Evolutionary conservation across 2,329 filamentous ascomycete species (phyloP).

Genomic region (Fusarium duplospermum): DNA sequence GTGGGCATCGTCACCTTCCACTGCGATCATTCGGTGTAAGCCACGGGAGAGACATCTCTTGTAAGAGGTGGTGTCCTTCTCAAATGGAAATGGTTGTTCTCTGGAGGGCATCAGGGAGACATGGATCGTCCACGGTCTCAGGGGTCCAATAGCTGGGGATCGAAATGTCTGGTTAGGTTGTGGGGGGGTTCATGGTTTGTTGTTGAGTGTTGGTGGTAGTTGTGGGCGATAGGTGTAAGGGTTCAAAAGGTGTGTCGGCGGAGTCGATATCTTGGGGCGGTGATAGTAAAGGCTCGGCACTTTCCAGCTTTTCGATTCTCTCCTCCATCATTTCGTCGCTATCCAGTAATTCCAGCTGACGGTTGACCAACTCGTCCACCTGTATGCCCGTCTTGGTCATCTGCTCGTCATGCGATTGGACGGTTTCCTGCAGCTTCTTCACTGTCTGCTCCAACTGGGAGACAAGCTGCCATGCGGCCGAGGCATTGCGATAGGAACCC

Average conservation of each 20-base stretch:
- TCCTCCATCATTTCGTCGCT: slow-evolving; percentile 66
- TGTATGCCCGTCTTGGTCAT: slow-evolving; percentile 55
- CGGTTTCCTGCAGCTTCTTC: slow-evolving; percentile 50
- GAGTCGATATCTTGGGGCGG: slow-evolving; percentile 37
- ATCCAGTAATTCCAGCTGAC: slow-evolving; percentile 63
- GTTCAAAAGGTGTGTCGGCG: slow-evolving; percentile 12
- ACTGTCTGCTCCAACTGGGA: slow-evolving; percentile 56
- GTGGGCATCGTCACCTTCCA: slow-evolving; percentile 60
- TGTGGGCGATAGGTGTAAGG: slow-evolving; percentile 31
- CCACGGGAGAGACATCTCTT: slow-evolving; percentile 71
- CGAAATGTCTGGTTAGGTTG: slow-evolving; percentile 4
- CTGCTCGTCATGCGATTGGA: slow-evolving; percentile 55
- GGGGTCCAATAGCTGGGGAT: slow-evolving; percentile 20
- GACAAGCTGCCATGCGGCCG: slow-evolving; percentile 65
- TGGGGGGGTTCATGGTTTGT: slow-evolving; percentile 5
- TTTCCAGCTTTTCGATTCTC: slow-evolving; percentile 61
- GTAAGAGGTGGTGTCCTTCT: slow-evolving; percentile 71
- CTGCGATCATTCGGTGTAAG: slow-evolving; percentile 67
- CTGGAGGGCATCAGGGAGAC: slow-evolving; percentile 67
- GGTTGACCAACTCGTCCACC: slow-evolving; percentile 59
- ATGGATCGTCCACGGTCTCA: slow-evolving; percentile 67
- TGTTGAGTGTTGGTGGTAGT: slow-evolving; percentile 11
- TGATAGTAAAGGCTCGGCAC: slow-evolving; percentile 35
- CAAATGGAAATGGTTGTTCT: slow-evolving; percentile 68
- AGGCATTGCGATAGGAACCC: slow-evolving; percentile 65